phyloP scores from a whole-genome alignment of 2,329 filamentous ascomycete species.

The Drechslerella coelobrocha region DNA sequence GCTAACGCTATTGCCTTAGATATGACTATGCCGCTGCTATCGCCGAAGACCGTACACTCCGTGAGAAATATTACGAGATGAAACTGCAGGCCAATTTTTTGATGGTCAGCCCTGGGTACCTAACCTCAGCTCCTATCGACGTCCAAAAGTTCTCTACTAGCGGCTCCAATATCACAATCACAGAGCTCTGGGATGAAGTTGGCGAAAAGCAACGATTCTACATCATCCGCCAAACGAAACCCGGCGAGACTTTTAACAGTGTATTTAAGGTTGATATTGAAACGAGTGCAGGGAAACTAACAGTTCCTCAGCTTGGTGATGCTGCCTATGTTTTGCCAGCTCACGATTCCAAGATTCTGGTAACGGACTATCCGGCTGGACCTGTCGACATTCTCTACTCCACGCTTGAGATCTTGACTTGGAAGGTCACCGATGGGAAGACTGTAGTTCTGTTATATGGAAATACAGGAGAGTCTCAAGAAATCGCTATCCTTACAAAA shows the following conservation, averaged over 20 bases:
- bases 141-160: conserved; percentile 37
- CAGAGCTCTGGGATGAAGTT: conserved; percentile 51
- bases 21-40: conserved; percentile 71
- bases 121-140: conserved; percentile 64
- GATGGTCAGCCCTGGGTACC: conserved; percentile 73
- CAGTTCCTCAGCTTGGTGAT: conserved; percentile 67
- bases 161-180: conserved; percentile 44
- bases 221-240: conserved; percentile 44
- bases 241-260: conserved; percentile 51
- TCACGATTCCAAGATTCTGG: conserved; percentile 63
- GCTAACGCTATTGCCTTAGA: conserved; percentile 51
- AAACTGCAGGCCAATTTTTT: conserved; percentile 79
- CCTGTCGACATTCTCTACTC: conserved; percentile 70
- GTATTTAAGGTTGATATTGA: conserved; percentile 54
- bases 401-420: conserved; percentile 73
- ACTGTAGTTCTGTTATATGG: conserved; percentile 71
- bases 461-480: conserved; percentile 68
- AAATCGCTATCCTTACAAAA: conserved; percentile 63
- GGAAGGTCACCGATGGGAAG: conserved; percentile 68
- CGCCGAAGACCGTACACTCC: conserved; percentile 72
- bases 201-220: conserved; percentile 51
- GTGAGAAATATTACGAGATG: conserved; percentile 80
- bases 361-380: conserved; percentile 71
- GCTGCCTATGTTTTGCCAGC: conserved; percentile 62
- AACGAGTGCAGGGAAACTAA: conserved; percentile 54